Evolutionary conservation across 495 filamentous ascomycete genomes (phyloP), one percentile per base, ranked within the genome.

Genomic region (Margaritispora aquatica): DNA sequence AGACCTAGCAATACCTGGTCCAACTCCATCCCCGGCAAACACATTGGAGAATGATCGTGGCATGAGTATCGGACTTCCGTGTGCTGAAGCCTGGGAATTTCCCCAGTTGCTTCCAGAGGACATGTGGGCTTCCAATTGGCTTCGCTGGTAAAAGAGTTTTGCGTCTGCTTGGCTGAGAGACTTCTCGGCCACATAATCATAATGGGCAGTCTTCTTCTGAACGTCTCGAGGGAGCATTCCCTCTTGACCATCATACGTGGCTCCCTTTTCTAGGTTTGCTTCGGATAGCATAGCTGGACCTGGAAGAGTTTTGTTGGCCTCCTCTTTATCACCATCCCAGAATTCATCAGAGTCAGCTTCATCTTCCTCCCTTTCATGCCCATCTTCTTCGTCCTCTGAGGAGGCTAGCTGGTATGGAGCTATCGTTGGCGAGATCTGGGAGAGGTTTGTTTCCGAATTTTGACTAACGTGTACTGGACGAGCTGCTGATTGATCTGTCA

Each of bases 81-180:
- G 71, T 29, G 75, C 72, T 10, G 77, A 74, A 36, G 58, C 60
- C 63, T 79, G 74, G 61, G 71, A 74, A 61, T 74, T 80, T 60
- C 68, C 74, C 66, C 73, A 79, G 64, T 69, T 80, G 62, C 71
- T 72, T 17, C 70, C 74, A 26, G 73, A 63, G 44, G 71, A 69
- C 62, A 76, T 71, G 54, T 77, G 71, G 20, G 69, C 73, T 38
- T 86, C 82, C 21, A 85, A 74, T 71, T 92, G 88, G 71, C 90
- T 91, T 59, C 90, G 81, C 68, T 96, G 94, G 72, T 96, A 98
- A 75, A 97, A 92, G 26, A 96, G 79, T 70, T 94, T 97, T 34
- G 93, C 89, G 66, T 98, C 93, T 21, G 87, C 81, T 72, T 97
- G 90, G 60, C 84, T 90, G 80, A 93, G 84, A 61, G 89, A 88